Evolutionary conservation across 2,329 filamentous ascomycete species (phyloP).

Genomic region (Calonectria pseudoreteaudii): DNA sequence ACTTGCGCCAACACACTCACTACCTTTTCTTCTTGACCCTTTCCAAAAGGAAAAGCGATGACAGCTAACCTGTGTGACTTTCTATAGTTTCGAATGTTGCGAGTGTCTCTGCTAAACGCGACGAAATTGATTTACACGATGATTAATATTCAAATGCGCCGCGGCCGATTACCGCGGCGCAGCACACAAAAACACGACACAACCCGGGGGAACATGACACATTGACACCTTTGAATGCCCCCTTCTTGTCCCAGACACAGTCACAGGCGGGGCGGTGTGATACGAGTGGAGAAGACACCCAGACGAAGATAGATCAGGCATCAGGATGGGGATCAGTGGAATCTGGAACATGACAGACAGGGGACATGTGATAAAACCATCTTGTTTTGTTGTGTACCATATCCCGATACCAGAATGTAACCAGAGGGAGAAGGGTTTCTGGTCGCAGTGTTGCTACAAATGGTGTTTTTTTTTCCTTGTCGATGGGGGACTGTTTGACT

Average conservation of each 20-base stretch:
- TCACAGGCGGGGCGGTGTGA: not conserved
- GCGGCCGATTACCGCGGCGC: constrained; percentile 11
- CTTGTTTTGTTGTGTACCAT: not conserved
- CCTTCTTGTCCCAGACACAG: not conserved
- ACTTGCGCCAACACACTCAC: not conserved
- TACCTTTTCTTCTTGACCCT: not conserved
- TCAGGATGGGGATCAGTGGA: not conserved
- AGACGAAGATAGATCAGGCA: not conserved
- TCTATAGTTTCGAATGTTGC: constrained; percentile 53
- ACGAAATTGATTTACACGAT: not conserved
- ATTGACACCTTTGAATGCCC: not conserved
- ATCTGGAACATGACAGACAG: constrained; percentile 9
- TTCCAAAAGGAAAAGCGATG: not conserved
- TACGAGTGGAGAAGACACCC: not conserved
- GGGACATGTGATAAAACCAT: constrained; percentile 18
- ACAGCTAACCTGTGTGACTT: not conserved
- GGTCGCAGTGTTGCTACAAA: not conserved
- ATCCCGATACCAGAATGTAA: not conserved
- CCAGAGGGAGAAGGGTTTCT: not conserved
- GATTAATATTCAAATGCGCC: not conserved
- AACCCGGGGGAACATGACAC: not conserved
- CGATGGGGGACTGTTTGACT: not conserved
- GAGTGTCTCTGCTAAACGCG: constrained; percentile 52
- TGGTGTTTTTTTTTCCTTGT: not conserved
- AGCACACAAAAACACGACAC: not conserved